Evolutionary conservation across 768 basidiomycete genomes (phyloP).

Genomic region (Myochromella boudieri): DNA sequence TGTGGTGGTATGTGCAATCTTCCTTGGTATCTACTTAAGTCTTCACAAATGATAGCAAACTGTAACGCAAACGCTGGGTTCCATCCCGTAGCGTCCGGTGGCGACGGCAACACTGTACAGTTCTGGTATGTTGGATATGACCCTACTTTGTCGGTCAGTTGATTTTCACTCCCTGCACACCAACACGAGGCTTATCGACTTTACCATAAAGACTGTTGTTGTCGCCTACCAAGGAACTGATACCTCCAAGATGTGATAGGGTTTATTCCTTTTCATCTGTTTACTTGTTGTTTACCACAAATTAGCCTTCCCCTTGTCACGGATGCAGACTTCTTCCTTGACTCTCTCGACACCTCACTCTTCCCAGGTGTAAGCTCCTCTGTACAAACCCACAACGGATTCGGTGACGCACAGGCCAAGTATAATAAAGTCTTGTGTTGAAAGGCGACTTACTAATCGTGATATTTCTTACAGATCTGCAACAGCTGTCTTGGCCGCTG

Average conservation of each 20-base stretch:
- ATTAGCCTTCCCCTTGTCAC: conserved; percentile 31
- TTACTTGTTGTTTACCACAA: neutral
- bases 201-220: conserved; percentile 9
- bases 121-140: conserved; percentile 36
- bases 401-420: conserved; percentile 42
- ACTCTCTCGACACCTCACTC: conserved; percentile 33
- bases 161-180: neutral
- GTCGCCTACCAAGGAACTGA: conserved; percentile 17
- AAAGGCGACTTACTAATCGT: neutral
- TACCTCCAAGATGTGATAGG: conserved; percentile 26
- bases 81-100: conserved; percentile 41
- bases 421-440: conserved; percentile 21
- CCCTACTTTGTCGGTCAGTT: conserved; percentile 14
- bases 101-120: conserved; percentile 41
- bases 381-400: conserved; percentile 48
- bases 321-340: conserved; percentile 38
- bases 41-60: conserved; percentile 28
- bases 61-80: conserved; percentile 48
- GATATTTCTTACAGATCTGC: conserved; percentile 33
- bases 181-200: neutral
- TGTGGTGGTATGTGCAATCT: conserved; percentile 36
- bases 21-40: conserved; percentile 1
- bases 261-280: neutral
- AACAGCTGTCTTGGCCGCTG: conserved; percentile 40
- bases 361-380: conserved; percentile 49